Base-by-base conservation (phyloP, 2,329 filamentous ascomycete genomes). In the Epichloe gansuensis region DNA sequence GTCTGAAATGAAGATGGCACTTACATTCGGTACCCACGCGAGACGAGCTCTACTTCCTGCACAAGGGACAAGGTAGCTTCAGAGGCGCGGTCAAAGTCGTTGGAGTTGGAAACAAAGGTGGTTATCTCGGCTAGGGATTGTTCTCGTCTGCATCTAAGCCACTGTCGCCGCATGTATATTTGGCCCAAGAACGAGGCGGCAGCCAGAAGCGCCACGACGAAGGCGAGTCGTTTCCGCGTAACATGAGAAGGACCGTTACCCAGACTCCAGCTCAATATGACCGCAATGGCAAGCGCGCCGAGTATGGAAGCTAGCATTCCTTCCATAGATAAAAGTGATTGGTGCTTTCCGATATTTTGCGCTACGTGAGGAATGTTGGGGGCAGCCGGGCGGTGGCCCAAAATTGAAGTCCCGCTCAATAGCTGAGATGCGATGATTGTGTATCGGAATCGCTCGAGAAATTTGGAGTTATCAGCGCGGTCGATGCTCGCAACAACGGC, bases 31-130 rank as follows among this genome's bases (percentile, higher is more conserved):
- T 95, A 96, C 23, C 91, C 91, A 60, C 91, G 82, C 34, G 91
- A 94, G 28, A 96, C 90, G 35, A 96, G 76, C 70, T 96, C 91
- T n/a, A 96, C 90, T 69, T 96, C 91, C 66, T 95, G 91, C 56
- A 96, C 85, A 55, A 95, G 78, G 39, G 86, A 82, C 52, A 95
- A 74, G 2, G 88, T 86, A 35, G 88, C 85, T 41, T 83, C 83
- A 42, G 81, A 83, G 23, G 85, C 84, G 42, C 83, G 81, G 67
- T 96, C 90, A 60, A 94, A 89, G 48, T 84, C 82, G 63, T 94
- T 88, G 41, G 89, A 83, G 62, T 82, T 83, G 46, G 80, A 75
- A 46, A 93, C 82, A 58, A 95, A 82, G 0, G 74, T 70, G 11
- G 81, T 80, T 5, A 86, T 82, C 56, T 84, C 81, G 37, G 81